Evolutionary conservation across 2,329 filamentous ascomycete species (phyloP).

Genomic region (Tolypocladium pustulatum): DNA sequence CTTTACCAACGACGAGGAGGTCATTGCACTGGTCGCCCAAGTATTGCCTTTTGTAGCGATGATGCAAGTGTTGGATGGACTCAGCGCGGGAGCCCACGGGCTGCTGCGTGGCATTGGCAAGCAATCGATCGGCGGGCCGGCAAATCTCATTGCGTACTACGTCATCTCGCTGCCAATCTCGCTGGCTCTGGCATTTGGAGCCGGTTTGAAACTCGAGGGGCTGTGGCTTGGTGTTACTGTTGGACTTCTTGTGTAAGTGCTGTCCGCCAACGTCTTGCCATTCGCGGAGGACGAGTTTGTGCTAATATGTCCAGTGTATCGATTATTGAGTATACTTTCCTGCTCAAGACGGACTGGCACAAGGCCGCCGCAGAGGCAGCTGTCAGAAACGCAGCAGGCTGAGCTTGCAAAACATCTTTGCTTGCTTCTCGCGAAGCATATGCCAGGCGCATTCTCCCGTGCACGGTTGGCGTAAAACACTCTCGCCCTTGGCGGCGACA

Average conservation of each 20-base stretch:
- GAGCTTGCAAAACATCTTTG: constrained; percentile 5
- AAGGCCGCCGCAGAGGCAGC: constrained; percentile 42
- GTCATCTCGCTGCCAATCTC: constrained; percentile 74
- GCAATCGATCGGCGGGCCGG: constrained; percentile 82
- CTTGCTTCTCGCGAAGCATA: background rate
- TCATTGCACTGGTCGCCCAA: constrained; percentile 55
- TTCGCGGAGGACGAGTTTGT: background rate
- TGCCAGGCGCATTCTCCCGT: background rate
- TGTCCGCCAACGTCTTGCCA: background rate
- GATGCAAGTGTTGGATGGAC: constrained; percentile 82
- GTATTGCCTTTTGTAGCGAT: constrained; percentile 74
- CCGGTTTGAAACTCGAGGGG: constrained; percentile 67
- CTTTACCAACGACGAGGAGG: constrained; percentile 64
- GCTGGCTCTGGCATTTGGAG: constrained; percentile 65
- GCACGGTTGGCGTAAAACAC: background rate
- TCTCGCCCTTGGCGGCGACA: background rate
- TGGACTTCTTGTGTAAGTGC: constrained; percentile 51
- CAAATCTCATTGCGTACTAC: constrained; percentile 83
- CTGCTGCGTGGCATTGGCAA: constrained; percentile 78
- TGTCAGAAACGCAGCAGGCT: constrained; percentile 36
- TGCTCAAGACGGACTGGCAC: constrained; percentile 43
- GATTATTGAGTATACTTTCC: constrained; percentile 42
- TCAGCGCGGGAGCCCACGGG: constrained; percentile 72
- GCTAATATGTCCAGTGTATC: constrained; percentile 28
- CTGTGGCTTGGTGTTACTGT: constrained; percentile 73